These are phyloP conservation scores for Phytophthora megakarya DNA, from an alignment of 352 stramenopile genomes.

Conservation along the genomic window DNA sequence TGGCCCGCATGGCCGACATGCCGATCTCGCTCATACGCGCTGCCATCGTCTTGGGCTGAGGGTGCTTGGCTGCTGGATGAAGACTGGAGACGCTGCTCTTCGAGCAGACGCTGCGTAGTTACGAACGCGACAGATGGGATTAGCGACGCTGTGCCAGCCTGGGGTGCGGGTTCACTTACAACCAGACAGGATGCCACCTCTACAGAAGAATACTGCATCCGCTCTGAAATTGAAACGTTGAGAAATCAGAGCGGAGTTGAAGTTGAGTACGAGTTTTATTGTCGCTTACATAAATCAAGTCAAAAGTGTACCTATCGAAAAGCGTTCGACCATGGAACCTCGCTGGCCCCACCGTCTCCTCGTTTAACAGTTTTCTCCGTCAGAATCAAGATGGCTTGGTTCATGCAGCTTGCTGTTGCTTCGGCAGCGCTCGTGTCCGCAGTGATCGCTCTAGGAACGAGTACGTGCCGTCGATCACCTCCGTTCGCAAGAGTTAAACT, in stretches of 20 bases:
- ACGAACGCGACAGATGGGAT: slow-evolving; percentile 33
- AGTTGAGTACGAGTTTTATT: slow-evolving; percentile 24
- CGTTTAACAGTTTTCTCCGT: slow-evolving; percentile 14
- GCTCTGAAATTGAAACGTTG: slow-evolving; percentile 3
- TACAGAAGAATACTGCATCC: slow-evolving; percentile 19
- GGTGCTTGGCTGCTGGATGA: slow-evolving; percentile 1
- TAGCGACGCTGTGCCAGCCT: no score
- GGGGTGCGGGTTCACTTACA: no score
- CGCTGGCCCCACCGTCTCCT: background rate
- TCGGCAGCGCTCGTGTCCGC: slow-evolving; percentile 13
- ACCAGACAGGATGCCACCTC: slow-evolving; percentile 13
- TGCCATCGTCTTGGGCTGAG: slow-evolving; percentile 23
- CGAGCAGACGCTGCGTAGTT: slow-evolving; percentile 23
- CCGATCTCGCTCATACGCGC: slow-evolving; percentile 42
- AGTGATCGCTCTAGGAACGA: slow-evolving; percentile 45
- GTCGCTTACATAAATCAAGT: background rate
- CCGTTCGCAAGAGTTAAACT: background rate
- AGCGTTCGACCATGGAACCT: background rate
- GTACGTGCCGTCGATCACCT: slow-evolving; percentile 29
- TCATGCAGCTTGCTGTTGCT: slow-evolving; percentile 16
- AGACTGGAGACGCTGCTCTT: slow-evolving; percentile 19
- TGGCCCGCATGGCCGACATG: slow-evolving; percentile 39
- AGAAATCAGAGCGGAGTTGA: slow-evolving; percentile 19
- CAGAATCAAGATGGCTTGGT: slow-evolving; percentile 19
- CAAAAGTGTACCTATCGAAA: slow-evolving; percentile 26